These are phyloP conservation scores for Paraphoma chrysanthemicola DNA, from an alignment of 2,329 filamentous ascomycete genomes.

Conservation along the genomic window DNA sequence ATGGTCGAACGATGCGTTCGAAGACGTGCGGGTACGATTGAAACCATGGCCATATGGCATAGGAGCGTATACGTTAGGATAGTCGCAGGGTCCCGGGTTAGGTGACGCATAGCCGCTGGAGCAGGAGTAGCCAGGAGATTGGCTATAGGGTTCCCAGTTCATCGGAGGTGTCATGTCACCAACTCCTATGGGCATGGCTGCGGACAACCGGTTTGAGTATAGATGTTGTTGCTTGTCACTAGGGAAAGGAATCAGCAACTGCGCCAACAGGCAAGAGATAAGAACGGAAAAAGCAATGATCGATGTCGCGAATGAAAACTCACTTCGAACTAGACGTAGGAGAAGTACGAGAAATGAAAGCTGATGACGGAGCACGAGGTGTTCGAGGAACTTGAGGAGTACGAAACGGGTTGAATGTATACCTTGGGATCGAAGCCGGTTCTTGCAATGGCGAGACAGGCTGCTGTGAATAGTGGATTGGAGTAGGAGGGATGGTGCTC, in stretches of 20 bases:
- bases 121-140: conserved; percentile 40
- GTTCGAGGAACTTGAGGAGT: conserved; percentile 46
- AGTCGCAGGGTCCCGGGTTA: conserved; percentile 32
- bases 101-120: conserved; percentile 46
- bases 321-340: conserved; percentile 41
- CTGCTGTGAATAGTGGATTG: conserved; percentile 24
- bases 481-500: conserved; percentile 19
- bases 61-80: conserved; percentile 36
- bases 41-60: conserved; percentile 31
- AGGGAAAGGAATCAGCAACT: conserved; percentile 12
- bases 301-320: conserved; percentile 39
- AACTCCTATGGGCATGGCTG: conserved; percentile 22
- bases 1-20: conserved; percentile 45
- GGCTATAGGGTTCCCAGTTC: conserved; percentile 38
- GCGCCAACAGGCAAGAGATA: background rate
- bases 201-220: conserved; percentile 15
- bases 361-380: conserved; percentile 37
- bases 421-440: conserved; percentile 41
- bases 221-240: background rate
- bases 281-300: conserved; percentile 11
- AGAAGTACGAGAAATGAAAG: conserved; percentile 41
- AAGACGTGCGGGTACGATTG: conserved; percentile 45
- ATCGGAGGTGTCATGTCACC: conserved; percentile 26
- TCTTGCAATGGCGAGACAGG: conserved; percentile 34
- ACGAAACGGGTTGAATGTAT: conserved; percentile 46